Conservation (phyloP, 805 yeast species). For the Yarrowia hollandica region DNA sequence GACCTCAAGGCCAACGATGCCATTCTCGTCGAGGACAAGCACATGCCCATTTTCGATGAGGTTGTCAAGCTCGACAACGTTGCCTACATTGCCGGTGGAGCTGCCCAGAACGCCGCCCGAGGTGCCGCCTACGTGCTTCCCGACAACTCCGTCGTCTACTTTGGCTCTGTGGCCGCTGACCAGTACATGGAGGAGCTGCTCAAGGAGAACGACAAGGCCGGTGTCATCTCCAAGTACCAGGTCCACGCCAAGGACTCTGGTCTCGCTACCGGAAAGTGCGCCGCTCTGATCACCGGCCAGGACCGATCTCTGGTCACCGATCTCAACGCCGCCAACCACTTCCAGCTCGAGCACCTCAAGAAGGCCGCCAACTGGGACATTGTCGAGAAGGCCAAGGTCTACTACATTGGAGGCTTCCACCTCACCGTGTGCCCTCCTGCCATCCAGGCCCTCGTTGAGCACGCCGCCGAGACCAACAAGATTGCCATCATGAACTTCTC, state of each 20-base stretch:
- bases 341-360: conserved; percentile 83
- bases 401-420: conserved; percentile 98
- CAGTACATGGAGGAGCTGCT: conserved; percentile 75
- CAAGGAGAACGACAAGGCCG: conserved; percentile 84
- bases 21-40: conserved; percentile 79
- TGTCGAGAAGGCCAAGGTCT: conserved; percentile 77
- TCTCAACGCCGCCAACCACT: conserved; percentile 96
- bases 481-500: conserved; percentile 81
- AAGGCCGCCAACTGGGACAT: conserved; percentile 85
- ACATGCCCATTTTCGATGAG: conserved; percentile 83
- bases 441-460: conserved; percentile 82
- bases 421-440: conserved; percentile 97
- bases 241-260: conserved; percentile 52
- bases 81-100: conserved; percentile 93
- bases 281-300: conserved; percentile 84
- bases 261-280: conserved; percentile 94
- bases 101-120: conserved; percentile 98
- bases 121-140: conserved; percentile 96
- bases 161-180: conserved; percentile 96
- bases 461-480: conserved; percentile 82
- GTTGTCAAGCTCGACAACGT: conserved; percentile 60
- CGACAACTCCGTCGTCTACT: conserved; percentile 76
- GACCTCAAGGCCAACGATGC: conserved; percentile 89
- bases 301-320: conserved; percentile 95
- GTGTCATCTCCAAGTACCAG: conserved; percentile 83